Evolutionary conservation across 129 eudicot genomes (phyloP), one percentile per base, ranked within the genome.

Genomic region (Rutidosis leptorrhynchoides): DNA sequence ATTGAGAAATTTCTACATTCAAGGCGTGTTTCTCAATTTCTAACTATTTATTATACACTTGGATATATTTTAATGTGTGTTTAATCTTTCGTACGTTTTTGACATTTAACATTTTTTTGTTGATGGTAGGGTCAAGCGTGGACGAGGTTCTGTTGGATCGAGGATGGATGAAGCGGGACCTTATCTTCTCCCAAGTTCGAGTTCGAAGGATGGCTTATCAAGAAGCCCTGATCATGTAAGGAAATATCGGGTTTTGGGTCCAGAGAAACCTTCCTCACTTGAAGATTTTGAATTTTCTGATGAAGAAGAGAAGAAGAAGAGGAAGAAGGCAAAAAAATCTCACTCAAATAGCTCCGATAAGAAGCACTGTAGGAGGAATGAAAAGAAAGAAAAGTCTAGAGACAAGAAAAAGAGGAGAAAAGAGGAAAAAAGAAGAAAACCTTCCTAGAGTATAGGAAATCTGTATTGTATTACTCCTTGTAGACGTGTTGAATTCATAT

Each of bases 91-190:
- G 1, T 37, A 12, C 45, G 11, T 37, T 37, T 37, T 37, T n/a
- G 45, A 37, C 45, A 5, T 37, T 1, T 24, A 52, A 66, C 43
- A 66, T 15, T 49, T 28, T 67, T 58, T 78, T 71, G 75, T 45
- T 65, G 69, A 28, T 67, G 78, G 59, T 83, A 90, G 97, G 88
- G 78, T 28, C 25, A 90, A 90, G 75, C 86, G 97, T 27, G 97
- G 97, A 4, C 82, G 97, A 75, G 97, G 97, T 58, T 78, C 89
- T 15, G 73, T 90, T 62, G 97, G 97, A 55, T 86, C 97, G 48
- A 78, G 97, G 73, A 90, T 90, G 95, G 97, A 90, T 78, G 97
- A 90, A 78, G 76, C 91, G 4, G 97, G 97, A 19, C 95, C 97
- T 5, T 90, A 86, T 29, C n/a, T n/a, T n/a, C 89, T 87, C 17